These are phyloP conservation scores for Cyberlindnera mississippiensis DNA, from an alignment of 805 yeast genomes.

Conservation along the genomic window DNA sequence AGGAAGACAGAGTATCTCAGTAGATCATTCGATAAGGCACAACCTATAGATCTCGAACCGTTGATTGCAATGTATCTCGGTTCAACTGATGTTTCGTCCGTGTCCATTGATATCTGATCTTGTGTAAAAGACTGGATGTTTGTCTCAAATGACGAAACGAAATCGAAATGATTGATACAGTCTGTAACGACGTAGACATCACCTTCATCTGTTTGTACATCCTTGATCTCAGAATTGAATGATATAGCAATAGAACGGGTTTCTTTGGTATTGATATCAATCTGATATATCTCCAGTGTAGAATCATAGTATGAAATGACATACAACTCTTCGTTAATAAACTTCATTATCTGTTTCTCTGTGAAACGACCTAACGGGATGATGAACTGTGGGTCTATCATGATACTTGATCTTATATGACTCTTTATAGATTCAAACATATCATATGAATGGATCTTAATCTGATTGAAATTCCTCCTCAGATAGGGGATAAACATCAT, in stretches of 20 bases:
- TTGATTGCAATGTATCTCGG: constrained; percentile 32
- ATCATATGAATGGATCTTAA: constrained; percentile 23
- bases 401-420: constrained; percentile 8
- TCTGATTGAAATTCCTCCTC: constrained; percentile 22
- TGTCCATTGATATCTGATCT: background rate
- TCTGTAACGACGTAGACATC: constrained; percentile 10
- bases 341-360: constrained; percentile 16
- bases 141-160: background rate
- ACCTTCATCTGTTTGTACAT: constrained; percentile 12
- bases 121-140: background rate
- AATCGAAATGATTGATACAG: background rate
- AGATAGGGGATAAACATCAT: constrained; percentile 21
- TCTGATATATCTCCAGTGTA: constrained; percentile 14
- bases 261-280: constrained; percentile 3
- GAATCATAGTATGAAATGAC: constrained; percentile 10
- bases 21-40: constrained; percentile 35
- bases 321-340: constrained; percentile 9
- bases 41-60: constrained; percentile 29
- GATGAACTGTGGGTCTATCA: background rate
- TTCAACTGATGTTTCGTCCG: constrained; percentile 6
- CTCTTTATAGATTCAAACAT: constrained; percentile 18
- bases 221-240: constrained; percentile 9
- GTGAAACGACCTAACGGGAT: constrained; percentile 18
- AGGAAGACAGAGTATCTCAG: constrained; percentile 20
- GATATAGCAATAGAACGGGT: background rate